Base-by-base conservation (phyloP, 163 green algal genomes). In the Scenedesmus sp. region DNA sequence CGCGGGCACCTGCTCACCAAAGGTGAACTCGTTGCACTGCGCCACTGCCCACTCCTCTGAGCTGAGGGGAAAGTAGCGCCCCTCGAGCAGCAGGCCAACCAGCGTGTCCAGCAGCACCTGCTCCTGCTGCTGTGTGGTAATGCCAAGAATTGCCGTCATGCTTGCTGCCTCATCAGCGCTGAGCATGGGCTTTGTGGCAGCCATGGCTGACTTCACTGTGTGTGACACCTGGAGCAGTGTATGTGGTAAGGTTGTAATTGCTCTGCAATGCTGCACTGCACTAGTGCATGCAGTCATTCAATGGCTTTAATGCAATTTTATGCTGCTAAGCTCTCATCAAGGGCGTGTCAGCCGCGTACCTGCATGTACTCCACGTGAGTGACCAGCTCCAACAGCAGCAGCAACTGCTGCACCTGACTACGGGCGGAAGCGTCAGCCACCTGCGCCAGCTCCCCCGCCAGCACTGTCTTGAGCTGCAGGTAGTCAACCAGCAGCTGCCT, bases 11-110 rank as follows among this genome's bases (percentile, higher is more conserved):
- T 22, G 51, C 85, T 51, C 68, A 90, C 85, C 85, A 84, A 93
- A 91, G 43, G 94, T 85, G 70, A 96, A 96, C 44, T 95, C 86
- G 80, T 96, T 86, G 20, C 37, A 42, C 37, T 89, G 76, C 18
- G 94, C 94, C 15, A 92, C 83, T 0, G 93, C 93, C 94, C 94
- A 96, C 49, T 95, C 88, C 22, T 73, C 18, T 4, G 68, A 5
- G 30, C 65, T 93, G n/a, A 96, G 82, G 26, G 94, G 70, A n/a
- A 86, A 61, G 90, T 95, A 96, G 56, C 94, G 90, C 26, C 80
- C 73, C 24, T 83, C 81, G n/a, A 92, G 42, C 87, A 96, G 88
- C 43, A 94, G 68, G 30, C 83, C 51, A 0, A 93, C 65, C 35
- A 96, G 42, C 9, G 15, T 40, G 43, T 43, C 84, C 61, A 89